phyloP scores from a whole-genome alignment of 2,329 filamentous ascomycete genomes.

The Aspergillus sp. region DNA sequence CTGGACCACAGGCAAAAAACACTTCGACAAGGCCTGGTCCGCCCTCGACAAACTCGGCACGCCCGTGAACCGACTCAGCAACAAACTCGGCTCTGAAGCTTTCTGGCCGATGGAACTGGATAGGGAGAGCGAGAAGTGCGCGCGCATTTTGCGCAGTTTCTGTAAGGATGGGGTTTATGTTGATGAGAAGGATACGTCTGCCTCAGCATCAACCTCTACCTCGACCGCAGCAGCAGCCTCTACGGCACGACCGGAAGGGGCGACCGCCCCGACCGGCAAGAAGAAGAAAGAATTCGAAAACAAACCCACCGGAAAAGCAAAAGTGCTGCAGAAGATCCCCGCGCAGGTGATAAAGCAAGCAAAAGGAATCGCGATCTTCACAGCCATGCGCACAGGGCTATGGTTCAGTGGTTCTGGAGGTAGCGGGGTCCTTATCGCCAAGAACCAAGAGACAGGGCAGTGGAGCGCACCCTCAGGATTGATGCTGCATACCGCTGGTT shows the following conservation, averaged over 20 bases:
- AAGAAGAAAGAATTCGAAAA: constrained; percentile 37
- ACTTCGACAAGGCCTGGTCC: constrained; percentile 71
- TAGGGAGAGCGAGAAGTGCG: constrained; percentile 86
- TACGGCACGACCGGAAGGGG: too few relatives aligned
- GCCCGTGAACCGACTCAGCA: constrained; percentile 76
- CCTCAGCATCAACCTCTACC: too few relatives aligned
- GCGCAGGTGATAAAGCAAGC: constrained; percentile 81
- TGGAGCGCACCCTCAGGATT: constrained; percentile 93
- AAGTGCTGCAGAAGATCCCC: constrained; percentile 79
- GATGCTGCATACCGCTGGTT: constrained; percentile 80
- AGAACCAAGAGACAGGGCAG: constrained; percentile 73
- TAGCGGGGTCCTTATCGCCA: constrained; percentile 80
- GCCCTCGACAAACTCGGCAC: constrained; percentile 67
- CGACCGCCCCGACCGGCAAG: neutral
- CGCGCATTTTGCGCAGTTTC: constrained; percentile 83
- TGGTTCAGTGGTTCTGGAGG: constrained; percentile 91
- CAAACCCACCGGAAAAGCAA: constrained; percentile 60
- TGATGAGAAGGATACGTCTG: constrained; percentile 30
- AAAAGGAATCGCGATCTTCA: constrained; percentile 88
- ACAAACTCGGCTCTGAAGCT: constrained; percentile 76
- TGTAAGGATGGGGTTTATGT: constrained; percentile 74
- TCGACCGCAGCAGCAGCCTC: too few relatives aligned
- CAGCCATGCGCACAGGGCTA: constrained; percentile 88
- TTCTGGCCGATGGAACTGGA: constrained; percentile 86
- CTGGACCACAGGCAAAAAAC: constrained; percentile 51